These are phyloP conservation scores for Wickerhamiella kurtzmanii DNA, from an alignment of 805 yeast genomes.

Conservation along the genomic window DNA sequence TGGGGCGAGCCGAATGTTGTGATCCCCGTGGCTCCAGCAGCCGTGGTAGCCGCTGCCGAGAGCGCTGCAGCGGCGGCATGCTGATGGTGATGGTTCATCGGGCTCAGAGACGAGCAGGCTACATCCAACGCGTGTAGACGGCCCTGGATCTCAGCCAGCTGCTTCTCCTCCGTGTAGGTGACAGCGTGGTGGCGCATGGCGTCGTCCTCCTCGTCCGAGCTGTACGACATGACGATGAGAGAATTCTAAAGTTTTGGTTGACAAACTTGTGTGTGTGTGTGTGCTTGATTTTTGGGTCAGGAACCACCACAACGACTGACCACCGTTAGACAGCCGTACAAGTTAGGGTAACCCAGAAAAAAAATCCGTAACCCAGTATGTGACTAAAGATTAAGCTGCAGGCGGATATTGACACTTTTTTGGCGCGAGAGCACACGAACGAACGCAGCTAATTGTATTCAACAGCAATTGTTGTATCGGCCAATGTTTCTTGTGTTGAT, in stretches of 20 bases:
- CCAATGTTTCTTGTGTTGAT: conserved; percentile 12
- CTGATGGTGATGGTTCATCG: neutral
- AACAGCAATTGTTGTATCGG: conserved; percentile 8
- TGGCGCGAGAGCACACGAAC: no score
- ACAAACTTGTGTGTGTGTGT: neutral
- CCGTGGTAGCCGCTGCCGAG: neutral
- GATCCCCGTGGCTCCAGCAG: neutral
- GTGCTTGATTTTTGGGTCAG: no score
- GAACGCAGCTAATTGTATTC: no score
- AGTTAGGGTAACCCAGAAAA: no score
- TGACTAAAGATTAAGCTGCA: no score
- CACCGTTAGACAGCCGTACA: no score
- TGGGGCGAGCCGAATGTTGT: conserved; percentile 6
- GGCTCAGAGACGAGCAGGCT: conserved; percentile 12
- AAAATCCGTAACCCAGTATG: no score
- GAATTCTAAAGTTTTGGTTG: neutral
- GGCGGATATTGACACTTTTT: no score
- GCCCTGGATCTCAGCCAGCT: conserved; percentile 14
- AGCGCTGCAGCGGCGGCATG: neutral
- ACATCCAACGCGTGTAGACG: conserved; percentile 18
- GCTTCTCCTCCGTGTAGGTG: conserved; percentile 18
- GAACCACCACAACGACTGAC: no score
- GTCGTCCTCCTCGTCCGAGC: conserved; percentile 9
- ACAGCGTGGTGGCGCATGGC: conserved; percentile 9
- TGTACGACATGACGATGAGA: neutral